These are phyloP conservation scores for Rhodotorula kratochvilovae DNA, from an alignment of 768 basidiomycete species.

Conservation along the genomic window DNA sequence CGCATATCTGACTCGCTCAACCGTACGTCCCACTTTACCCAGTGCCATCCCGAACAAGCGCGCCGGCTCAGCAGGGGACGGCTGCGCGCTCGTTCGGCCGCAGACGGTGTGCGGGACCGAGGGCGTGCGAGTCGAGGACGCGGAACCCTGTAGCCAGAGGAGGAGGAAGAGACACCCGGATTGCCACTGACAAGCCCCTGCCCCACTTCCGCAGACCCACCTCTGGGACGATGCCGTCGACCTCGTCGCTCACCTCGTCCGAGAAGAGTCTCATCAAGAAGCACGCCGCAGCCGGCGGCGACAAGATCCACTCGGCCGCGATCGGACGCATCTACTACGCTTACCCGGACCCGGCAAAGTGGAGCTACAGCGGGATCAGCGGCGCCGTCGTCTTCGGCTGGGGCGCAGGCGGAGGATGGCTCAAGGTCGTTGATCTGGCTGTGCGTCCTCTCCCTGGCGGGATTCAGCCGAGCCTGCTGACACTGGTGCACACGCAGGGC, in stretches of 20 bases:
- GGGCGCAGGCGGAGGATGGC: conserved; percentile 58
- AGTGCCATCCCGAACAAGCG: no score
- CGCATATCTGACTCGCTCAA: no score
- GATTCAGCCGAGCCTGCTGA: neutral
- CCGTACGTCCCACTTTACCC: no score
- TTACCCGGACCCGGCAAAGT: conserved; percentile 65
- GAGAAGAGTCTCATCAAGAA: conserved; percentile 69
- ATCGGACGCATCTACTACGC: conserved; percentile 88
- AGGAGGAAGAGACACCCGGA: no score
- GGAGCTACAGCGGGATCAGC: conserved; percentile 82
- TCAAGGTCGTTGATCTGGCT: conserved; percentile 74
- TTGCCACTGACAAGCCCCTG: no score
- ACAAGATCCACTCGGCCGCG: conserved; percentile 63
- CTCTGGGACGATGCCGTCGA: conserved; percentile 59
- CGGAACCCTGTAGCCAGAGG: no score
- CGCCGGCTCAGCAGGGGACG: no score
- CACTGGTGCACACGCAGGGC: conserved; percentile 50
- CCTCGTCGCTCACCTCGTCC: conserved; percentile 63
- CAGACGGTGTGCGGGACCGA: no score
- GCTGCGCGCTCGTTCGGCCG: no score
- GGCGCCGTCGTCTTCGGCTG: conserved; percentile 71
- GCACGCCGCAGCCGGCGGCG: conserved; percentile 55
- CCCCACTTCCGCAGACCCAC: no score
- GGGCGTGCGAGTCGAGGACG: no score
- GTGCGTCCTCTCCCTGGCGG: conserved; percentile 35